phyloP scores from a whole-genome alignment of 2,329 filamentous ascomycete species.

The Ceratocystis huliohia region DNA sequence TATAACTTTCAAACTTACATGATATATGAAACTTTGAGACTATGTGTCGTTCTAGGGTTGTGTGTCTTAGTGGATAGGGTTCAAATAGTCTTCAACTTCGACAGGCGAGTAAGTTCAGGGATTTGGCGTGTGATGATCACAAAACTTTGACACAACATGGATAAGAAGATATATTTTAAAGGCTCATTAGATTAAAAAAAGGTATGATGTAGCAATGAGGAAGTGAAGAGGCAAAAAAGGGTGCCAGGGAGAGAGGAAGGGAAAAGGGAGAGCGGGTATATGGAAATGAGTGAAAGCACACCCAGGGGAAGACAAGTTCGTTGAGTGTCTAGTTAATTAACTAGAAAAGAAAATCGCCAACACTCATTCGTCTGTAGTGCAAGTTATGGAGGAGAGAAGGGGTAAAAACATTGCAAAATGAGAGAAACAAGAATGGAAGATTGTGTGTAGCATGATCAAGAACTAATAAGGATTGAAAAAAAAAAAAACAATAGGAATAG shows the following conservation, averaged over 20 bases:
- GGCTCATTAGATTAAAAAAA: conserved; percentile 1
- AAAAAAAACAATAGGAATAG: neutral
- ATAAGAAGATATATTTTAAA: neutral
- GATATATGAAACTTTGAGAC: neutral
- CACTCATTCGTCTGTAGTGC: too few relatives aligned
- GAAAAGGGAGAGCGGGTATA: neutral
- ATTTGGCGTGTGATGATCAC: too few relatives aligned
- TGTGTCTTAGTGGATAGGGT: neutral
- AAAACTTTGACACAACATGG: neutral
- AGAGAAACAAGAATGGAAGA: neutral
- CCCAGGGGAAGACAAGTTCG: too few relatives aligned
- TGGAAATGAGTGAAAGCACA: neutral
- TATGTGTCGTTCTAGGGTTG: neutral
- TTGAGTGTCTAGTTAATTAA: too few relatives aligned
- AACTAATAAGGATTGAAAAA: neutral
- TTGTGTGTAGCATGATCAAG: neutral
- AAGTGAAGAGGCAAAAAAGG: neutral
- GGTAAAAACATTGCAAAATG: neutral
- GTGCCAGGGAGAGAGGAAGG: too few relatives aligned
- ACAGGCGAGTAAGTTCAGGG: neutral
- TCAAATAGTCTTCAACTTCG: neutral
- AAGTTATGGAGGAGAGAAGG: neutral
- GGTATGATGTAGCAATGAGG: neutral
- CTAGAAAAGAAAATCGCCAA: too few relatives aligned
- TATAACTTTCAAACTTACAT: neutral